These are phyloP conservation scores for Leccinum barrowsii DNA, from an alignment of 768 basidiomycete genomes.

Conservation along the genomic window DNA sequence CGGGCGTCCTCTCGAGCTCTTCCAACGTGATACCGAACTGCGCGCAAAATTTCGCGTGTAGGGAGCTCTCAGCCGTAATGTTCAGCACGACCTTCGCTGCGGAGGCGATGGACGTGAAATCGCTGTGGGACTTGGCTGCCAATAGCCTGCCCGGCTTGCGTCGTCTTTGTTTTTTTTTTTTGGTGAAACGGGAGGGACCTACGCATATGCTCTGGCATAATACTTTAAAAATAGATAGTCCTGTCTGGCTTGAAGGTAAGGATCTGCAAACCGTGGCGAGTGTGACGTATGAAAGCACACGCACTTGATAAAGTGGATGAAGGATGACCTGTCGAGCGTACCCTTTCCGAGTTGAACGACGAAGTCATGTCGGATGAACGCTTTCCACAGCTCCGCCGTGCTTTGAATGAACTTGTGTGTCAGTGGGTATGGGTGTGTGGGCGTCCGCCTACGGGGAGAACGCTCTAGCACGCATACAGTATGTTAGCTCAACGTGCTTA, in stretches of 20 bases:
- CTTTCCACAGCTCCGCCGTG: slow-evolving; percentile 56
- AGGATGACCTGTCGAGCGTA: slow-evolving; percentile 58
- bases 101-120: slow-evolving; percentile 57
- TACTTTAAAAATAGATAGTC: slow-evolving; percentile 81
- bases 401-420: slow-evolving; percentile 59
- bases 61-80: slow-evolving; percentile 65
- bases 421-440: slow-evolving; percentile 64
- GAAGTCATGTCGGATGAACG: slow-evolving; percentile 82
- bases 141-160: slow-evolving; percentile 48
- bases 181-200: slow-evolving; percentile 11
- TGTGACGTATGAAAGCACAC: slow-evolving; percentile 14
- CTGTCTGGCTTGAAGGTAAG: slow-evolving; percentile 45
- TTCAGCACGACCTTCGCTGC: slow-evolving; percentile 62
- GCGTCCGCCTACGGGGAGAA: slow-evolving; percentile 46
- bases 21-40: slow-evolving; percentile 62
- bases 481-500: slow-evolving; percentile 35
- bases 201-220: slow-evolving; percentile 82
- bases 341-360: slow-evolving; percentile 73
- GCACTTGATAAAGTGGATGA: slow-evolving; percentile 83
- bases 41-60: slow-evolving; percentile 69
- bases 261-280: neutral
- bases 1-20: slow-evolving; percentile 59
- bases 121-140: slow-evolving; percentile 64
- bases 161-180: neutral
- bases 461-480: neutral